A percentile compares a stretch with the other conserved stretches of the same genome.
Evolutionary conservation across 2,329 filamentous ascomycete genomes (phyloP).

Genomic region (Neurospora sp.): DNA sequence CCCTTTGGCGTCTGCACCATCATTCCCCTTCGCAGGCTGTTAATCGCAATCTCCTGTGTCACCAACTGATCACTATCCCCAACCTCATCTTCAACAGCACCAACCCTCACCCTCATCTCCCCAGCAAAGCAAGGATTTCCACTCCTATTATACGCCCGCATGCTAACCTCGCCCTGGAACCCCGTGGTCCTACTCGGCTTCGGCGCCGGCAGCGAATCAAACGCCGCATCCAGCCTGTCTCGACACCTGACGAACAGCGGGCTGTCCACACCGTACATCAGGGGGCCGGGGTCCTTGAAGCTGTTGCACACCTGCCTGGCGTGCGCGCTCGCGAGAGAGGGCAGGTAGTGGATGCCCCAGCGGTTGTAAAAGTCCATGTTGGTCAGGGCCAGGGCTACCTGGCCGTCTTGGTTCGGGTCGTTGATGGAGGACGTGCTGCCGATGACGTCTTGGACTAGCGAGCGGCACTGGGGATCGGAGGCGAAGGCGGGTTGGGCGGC

Average conservation of each 20-base stretch:
- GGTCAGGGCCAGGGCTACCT: conserved; percentile 39
- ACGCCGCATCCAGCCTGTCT: conserved; percentile 37
- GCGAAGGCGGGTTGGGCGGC: conserved; percentile 19
- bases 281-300: conserved; percentile 51
- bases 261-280: conserved; percentile 40
- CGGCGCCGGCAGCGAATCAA: conserved; percentile 37
- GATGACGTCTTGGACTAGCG: conserved; percentile 39
- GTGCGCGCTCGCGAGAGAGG: conserved; percentile 46
- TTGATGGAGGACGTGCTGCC: conserved; percentile 23
- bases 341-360: conserved; percentile 51
- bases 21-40: conserved; percentile 34
- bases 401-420: conserved; percentile 26
- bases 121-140: conserved; percentile 43
- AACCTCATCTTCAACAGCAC: conserved; percentile 23
- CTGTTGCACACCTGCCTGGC: conserved; percentile 48
- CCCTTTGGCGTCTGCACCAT: conserved; percentile 41
- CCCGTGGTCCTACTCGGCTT: conserved; percentile 23
- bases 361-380: conserved; percentile 27
- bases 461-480: conserved; percentile 30
- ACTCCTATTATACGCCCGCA: conserved; percentile 33
- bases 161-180: conserved; percentile 19
- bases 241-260: conserved; percentile 42
- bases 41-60: conserved; percentile 26
- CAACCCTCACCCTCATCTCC: conserved; percentile 29
- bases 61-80: neutral